These are phyloP conservation scores for Fusarium odoratissimum DNA, from an alignment of 2,329 filamentous ascomycete genomes.

Conservation along the genomic window DNA sequence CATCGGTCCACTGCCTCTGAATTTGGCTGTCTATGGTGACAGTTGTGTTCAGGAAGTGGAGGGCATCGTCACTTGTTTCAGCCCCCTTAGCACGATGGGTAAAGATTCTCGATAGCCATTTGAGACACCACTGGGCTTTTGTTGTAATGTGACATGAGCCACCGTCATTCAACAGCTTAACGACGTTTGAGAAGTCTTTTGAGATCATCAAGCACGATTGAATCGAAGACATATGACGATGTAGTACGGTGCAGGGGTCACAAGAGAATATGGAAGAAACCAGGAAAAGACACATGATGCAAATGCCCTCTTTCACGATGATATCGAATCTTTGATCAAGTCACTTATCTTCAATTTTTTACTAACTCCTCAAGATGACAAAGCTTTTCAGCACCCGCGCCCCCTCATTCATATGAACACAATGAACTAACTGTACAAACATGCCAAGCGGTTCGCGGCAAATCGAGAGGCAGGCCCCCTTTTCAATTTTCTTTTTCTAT, in stretches of 20 bases:
- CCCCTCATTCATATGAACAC: not conserved
- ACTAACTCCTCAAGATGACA: conserved; percentile 1
- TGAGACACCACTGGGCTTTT: not conserved
- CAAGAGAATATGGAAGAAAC: not conserved
- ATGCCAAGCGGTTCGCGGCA: not conserved
- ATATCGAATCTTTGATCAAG: not conserved
- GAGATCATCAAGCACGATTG: not conserved
- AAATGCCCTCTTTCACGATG: not conserved
- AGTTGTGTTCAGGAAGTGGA: not conserved
- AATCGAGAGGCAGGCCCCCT: not conserved
- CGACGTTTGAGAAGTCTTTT: not conserved
- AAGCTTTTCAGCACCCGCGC: not conserved
- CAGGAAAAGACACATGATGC: not conserved
- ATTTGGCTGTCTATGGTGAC: not conserved
- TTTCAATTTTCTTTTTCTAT: not conserved
- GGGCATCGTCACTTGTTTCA: not conserved
- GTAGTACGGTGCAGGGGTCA: not conserved
- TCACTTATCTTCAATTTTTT: conserved; percentile 2
- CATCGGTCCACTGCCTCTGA: too few relatives aligned
- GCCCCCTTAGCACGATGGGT: not conserved
- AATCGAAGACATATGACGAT: not conserved
- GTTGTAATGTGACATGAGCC: not conserved
- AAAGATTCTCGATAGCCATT: not conserved
- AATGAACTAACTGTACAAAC: conserved; percentile 9
- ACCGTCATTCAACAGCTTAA: not conserved